phyloP scores from a whole-genome alignment of 2,329 filamentous ascomycete genomes.

The Blastomyces silverae region DNA sequence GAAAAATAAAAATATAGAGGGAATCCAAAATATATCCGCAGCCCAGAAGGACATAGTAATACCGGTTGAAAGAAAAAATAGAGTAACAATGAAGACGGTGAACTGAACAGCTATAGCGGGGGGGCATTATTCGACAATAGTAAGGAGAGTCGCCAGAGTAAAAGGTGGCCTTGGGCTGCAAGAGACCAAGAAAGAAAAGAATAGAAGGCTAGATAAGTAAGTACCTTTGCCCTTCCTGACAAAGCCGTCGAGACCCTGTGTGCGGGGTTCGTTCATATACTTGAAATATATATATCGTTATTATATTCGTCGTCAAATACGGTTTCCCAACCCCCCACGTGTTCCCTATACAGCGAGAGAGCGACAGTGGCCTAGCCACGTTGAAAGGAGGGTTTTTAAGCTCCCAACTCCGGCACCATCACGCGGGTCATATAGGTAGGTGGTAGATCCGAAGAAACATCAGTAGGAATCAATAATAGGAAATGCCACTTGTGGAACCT shows the following conservation, averaged over 20 bases:
- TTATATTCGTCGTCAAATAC: neutral
- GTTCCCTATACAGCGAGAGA: neutral
- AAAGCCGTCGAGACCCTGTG: neutral
- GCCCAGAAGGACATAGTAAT: neutral
- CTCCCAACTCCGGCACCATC: neutral
- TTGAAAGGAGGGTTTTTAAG: neutral
- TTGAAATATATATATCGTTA: neutral
- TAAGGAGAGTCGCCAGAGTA: neutral
- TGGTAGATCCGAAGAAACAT: neutral
- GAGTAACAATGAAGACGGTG: neutral
- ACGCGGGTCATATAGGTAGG: neutral
- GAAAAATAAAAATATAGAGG: neutral
- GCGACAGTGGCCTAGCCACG: neutral
- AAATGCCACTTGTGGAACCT: neutral
- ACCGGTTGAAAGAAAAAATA: slow-evolving; percentile 7
- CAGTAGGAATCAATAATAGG: neutral
- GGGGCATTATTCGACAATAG: neutral
- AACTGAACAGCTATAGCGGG: neutral
- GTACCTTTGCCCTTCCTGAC: neutral
- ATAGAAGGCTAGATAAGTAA: neutral
- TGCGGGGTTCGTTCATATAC: neutral
- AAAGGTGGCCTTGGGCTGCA: neutral
- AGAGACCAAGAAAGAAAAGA: neutral
- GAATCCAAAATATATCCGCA: neutral
- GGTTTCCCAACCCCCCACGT: neutral